phyloP scores from a whole-genome alignment of 139 green algal species.

The Klebsormidium nitens region DNA sequence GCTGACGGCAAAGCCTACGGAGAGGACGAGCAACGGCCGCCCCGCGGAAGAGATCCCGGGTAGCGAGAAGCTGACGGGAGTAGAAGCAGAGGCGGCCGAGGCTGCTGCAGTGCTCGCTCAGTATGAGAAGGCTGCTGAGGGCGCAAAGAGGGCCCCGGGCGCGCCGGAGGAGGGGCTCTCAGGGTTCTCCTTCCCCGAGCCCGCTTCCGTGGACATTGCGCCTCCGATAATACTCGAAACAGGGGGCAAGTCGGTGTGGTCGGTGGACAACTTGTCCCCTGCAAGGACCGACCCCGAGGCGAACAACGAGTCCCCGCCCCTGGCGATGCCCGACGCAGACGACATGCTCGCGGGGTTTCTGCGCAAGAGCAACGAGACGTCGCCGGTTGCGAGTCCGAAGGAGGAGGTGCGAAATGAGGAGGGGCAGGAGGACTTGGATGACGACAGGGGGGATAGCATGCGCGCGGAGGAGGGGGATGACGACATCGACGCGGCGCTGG shows the following conservation, averaged over 20 bases:
- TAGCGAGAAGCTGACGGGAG: no score
- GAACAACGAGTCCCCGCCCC: neutral
- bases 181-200: slow-evolving; percentile 29
- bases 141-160: no score
- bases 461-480: neutral
- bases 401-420: neutral
- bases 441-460: neutral
- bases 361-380: slow-evolving; percentile 15
- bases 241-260: slow-evolving; percentile 29
- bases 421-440: slow-evolving; percentile 3
- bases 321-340: slow-evolving; percentile 8
- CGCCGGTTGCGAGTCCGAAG: slow-evolving; percentile 11
- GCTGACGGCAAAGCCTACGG: no score
- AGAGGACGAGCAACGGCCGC: no score
- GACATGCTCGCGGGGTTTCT: slow-evolving; percentile 27
- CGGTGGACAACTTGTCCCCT: slow-evolving; percentile 19
- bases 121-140: no score
- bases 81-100: no score
- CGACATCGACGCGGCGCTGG: neutral
- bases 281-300: neutral
- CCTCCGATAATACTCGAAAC: slow-evolving; percentile 21
- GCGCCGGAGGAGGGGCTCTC: no score
- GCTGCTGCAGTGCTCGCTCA: no score
- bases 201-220: slow-evolving; percentile 7
- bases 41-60: no score